phyloP scores from a whole-genome alignment of 1,284 basidiomycete genomes.

The Gomphus bonarii region DNA sequence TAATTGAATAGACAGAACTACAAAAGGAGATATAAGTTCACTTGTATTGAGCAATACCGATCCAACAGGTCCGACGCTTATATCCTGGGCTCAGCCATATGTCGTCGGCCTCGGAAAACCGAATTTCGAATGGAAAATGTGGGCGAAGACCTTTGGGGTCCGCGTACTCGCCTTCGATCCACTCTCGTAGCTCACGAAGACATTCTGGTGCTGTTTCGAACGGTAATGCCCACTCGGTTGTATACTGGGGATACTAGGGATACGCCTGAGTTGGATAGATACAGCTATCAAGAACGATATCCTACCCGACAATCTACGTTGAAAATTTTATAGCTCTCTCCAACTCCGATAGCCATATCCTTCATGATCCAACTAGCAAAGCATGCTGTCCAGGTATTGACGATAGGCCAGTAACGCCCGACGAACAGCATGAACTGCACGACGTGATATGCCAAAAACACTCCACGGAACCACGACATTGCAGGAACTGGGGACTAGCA shows the following conservation, averaged over 20 bases:
- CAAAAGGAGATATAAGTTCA: constrained; percentile 13
- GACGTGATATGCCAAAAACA: constrained; percentile 63
- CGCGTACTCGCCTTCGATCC: constrained; percentile 33
- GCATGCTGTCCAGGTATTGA: constrained; percentile 46
- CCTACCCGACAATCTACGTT: constrained; percentile 75
- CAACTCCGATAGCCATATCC: constrained; percentile 40
- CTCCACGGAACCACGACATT: constrained; percentile 58
- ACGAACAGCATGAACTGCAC: constrained; percentile 74
- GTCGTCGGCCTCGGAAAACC: constrained; percentile 42
- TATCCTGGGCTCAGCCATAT: constrained; percentile 44
- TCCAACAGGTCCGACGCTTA: constrained; percentile 39
- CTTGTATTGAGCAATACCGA: constrained; percentile 48
- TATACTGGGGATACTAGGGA: constrained; percentile 33
- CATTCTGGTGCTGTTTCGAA: constrained; percentile 25
- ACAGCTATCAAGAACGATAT: constrained; percentile 9
- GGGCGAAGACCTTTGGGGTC: constrained; percentile 32
- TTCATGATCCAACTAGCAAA: constrained; percentile 56
- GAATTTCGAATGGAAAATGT: constrained; percentile 54
- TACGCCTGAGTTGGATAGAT: background rate
- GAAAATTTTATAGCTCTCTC: constrained; percentile 72
- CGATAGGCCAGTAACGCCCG: constrained; percentile 41
- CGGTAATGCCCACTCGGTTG: constrained; percentile 41
- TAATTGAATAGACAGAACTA: background rate
- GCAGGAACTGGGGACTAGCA: constrained; percentile 37
- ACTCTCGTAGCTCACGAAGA: constrained; percentile 34